Evolutionary conservation across 805 yeast genomes (phyloP), one percentile per base, ranked within the genome.

Genomic region (Saturnispora hagleri): DNA sequence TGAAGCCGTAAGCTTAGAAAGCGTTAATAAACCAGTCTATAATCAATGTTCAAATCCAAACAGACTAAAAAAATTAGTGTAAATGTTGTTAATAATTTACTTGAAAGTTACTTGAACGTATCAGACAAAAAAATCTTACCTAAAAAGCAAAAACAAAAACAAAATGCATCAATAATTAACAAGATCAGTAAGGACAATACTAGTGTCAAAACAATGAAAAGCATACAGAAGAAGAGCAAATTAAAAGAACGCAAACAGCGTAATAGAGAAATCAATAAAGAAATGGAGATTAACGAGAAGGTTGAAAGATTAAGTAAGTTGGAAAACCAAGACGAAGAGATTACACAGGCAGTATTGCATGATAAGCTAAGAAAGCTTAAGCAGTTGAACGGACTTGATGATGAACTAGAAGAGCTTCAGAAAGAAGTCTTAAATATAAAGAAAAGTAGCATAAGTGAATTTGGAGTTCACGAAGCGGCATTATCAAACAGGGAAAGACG

Each of bases 391-490:
- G 36, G 68, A 67, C 75, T 73, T 69, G 44, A 52, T 43, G 64
- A 66, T 6, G 81, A 77, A 36, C 54, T 78, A 24, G 51, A 61
- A 6, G 72, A 71, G 6, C 52, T 77, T 13, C 79, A 79, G 53
- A 55, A 63, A 2, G 70, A 70, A 28, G 71, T 79, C 12, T 43
- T 76, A n/a, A 58, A 58, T 6, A 69, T 81, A 64, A 74, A 75
- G 51, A 66, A 64, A 20, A 61, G 67, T 44, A 67, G 62, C 35
- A 20, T 55, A 10, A 50, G 44, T 34, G 12, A 10, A 3, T 46
- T 43, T 43, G 42, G 44, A 8, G 47, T 49, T 15, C 51, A 49
- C 24, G 45, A 55, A 24, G 36, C 45, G 17, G 44, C 42, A 3
- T 15, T 55, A 20, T 48, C 42, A 28, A 47, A 48, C 44, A 47